Conservation (phyloP, 306 rosid genomes). For the Arachis hypogaea region DNA sequence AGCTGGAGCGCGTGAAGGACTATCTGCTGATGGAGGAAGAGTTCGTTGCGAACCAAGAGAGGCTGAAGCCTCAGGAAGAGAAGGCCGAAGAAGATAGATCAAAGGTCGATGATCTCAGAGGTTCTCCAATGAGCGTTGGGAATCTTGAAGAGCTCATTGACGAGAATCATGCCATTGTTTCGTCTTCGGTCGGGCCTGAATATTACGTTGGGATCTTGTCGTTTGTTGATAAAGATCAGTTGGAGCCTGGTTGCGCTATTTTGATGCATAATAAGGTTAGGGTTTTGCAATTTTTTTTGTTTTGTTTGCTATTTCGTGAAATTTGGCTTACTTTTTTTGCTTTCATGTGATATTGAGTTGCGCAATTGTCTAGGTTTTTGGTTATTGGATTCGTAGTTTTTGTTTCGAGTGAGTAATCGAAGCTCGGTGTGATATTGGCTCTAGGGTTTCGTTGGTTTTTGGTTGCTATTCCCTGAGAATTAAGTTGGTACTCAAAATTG, state of each 20-base stretch:
- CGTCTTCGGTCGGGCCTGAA: slow-evolving; percentile 96
- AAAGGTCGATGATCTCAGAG: slow-evolving; percentile 94
- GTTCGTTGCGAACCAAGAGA: slow-evolving; percentile 87
- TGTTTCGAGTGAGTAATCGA: neutral
- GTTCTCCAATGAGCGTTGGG: slow-evolving; percentile 98
- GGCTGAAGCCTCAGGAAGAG: slow-evolving; percentile 95
- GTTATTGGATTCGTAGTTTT: neutral
- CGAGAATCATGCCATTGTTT: slow-evolving; percentile 95
- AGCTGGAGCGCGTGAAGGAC: slow-evolving; percentile 90
- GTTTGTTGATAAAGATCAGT: slow-evolving; percentile 94
- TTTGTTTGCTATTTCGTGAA: neutral
- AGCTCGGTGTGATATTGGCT: neutral
- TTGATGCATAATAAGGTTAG: slow-evolving; percentile 95
- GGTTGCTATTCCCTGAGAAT: neutral
- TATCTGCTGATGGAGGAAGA: slow-evolving; percentile 96
- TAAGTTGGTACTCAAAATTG: neutral
- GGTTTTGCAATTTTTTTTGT: neutral
- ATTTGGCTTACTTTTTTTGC: neutral
- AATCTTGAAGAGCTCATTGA: slow-evolving; percentile 95
- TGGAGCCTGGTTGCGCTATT: slow-evolving; percentile 97
- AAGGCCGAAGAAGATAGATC: slow-evolving; percentile 98
- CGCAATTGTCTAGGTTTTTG: neutral
- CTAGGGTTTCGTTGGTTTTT: slow-evolving; percentile 4
- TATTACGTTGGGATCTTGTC: slow-evolving; percentile 93
- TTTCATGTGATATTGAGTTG: slow-evolving; percentile 5